phyloP scores from a whole-genome alignment of 140 eudicot species.

The Anethum foeniculum region DNA sequence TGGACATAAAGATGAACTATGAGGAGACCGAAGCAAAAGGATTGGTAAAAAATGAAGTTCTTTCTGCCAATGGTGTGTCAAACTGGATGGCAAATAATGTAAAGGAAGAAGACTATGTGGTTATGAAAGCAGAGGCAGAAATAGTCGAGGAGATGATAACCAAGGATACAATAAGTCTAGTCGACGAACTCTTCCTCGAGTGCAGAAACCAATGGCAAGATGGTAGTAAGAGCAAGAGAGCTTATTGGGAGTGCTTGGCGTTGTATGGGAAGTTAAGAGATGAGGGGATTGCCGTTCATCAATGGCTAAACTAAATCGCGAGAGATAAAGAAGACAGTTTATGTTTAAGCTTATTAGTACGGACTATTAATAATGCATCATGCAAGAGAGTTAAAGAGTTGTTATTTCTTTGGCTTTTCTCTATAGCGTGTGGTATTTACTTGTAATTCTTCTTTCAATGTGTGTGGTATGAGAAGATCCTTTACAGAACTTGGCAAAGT shows the following conservation, averaged over 20 bases:
- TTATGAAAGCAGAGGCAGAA: conserved; percentile 55
- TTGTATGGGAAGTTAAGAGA: conserved; percentile 44
- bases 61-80: conserved; percentile 10
- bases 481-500: background rate
- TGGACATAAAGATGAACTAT: conserved; percentile 18
- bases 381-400: background rate
- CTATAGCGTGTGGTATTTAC: background rate
- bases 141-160: conserved; percentile 37
- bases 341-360: background rate
- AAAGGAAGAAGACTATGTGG: conserved; percentile 41
- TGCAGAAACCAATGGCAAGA: conserved; percentile 30
- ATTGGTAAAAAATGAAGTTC: background rate
- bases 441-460: background rate
- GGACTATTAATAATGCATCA: background rate
- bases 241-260: conserved; percentile 58
- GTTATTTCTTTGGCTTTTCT: background rate
- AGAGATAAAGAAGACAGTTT: background rate
- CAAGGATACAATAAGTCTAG: conserved; percentile 32
- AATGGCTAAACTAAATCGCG: conserved; percentile 40
- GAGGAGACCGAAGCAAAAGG: background rate
- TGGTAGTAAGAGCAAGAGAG: conserved; percentile 26
- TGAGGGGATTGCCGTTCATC: conserved; percentile 51
- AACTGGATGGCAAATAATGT: conserved; percentile 35
- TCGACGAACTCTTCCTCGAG: conserved; percentile 56
- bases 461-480: background rate